These are phyloP conservation scores for Mucor saturninus DNA, from an alignment of 371 early-diverging fungal genomes.

Conservation along the genomic window DNA sequence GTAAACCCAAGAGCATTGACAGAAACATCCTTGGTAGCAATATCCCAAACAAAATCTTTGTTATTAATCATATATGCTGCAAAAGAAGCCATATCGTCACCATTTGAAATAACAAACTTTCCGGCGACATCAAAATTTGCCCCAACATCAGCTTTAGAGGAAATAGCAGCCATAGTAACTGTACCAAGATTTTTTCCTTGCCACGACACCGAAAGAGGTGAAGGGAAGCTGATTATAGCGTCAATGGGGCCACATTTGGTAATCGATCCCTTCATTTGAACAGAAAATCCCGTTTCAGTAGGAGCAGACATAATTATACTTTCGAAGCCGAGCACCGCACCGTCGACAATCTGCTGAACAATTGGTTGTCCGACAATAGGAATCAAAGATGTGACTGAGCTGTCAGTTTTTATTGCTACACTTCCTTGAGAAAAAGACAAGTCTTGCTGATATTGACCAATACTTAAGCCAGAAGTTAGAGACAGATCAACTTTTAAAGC, in stretches of 20 bases:
- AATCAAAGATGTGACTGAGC: constrained; percentile 48
- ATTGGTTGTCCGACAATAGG: constrained; percentile 66
- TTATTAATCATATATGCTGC: constrained; percentile 61
- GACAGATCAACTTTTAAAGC: constrained; percentile 57
- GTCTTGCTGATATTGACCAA: constrained; percentile 57
- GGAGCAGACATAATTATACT: constrained; percentile 55
- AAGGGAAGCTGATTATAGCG: constrained; percentile 61
- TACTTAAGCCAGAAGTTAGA: constrained; percentile 50
- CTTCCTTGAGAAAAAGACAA: constrained; percentile 56
- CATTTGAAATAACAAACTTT: constrained; percentile 50
- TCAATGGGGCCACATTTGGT: constrained; percentile 66
- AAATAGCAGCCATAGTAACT: constrained; percentile 54
- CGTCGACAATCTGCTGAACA: constrained; percentile 61
- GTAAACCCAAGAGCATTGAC: constrained; percentile 63
- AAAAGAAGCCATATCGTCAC: constrained; percentile 55
- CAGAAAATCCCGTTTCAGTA: constrained; percentile 52
- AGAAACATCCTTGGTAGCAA: constrained; percentile 48
- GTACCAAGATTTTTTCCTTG: constrained; percentile 52
- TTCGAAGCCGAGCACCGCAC: constrained; percentile 53
- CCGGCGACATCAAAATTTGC: constrained; percentile 54
- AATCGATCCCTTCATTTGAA: constrained; percentile 61
- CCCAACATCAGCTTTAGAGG: constrained; percentile 50
- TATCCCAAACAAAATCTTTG: constrained; percentile 61
- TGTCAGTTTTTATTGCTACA: constrained; percentile 53
- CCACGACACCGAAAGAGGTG: constrained; percentile 55